Evolutionary conservation across 2,329 filamentous ascomycete genomes (phyloP), one percentile per base, ranked within the genome.

Genomic region (Verticillium longisporum): DNA sequence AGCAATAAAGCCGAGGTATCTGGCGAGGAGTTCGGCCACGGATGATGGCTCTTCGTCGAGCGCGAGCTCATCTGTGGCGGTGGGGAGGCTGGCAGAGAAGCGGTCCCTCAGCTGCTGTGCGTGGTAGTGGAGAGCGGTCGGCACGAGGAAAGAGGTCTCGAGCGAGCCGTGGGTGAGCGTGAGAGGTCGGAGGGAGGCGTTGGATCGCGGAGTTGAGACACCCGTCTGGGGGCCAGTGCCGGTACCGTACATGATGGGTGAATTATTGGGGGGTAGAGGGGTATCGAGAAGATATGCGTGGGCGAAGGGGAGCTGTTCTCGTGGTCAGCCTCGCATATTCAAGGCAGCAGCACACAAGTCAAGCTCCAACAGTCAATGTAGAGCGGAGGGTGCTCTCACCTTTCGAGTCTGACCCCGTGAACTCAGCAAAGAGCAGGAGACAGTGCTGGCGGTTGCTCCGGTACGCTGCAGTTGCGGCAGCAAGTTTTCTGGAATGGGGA

Each of bases 41-140:
- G 96, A 99, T 41, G 95, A 98, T n/a, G 95, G 95, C 81, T 99
- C 96, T 70, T 99, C 95, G 81, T 99, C 96, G 74, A 94, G 92
- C 64, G 95, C 96, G 66, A 98, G 86, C 81, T 99, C 95, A 74
- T 99, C 95, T 73, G 96, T 99, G 61, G 95, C 91, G 70, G 88
- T 83, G 60, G 96, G 96, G 68, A 99, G 84, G 66, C 88, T 92
- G 56, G 90, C 84, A 66, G 87, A 85, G 79, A 99, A 99, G 67
- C 88, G 85, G 69, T 97, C 93, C 82, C 94, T 96, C 73, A 98
- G 83, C 80, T 97, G 91, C 63, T 92, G 90, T 70, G 95, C 95
- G 77, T 95, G 93, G 82, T 96, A 99, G 79, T 99, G 95, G 66
- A 97, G 87, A 71, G 88, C 91, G 68, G 95, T 98, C 62, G 95